phyloP scores from a whole-genome alignment of 2,329 filamentous ascomycete genomes.

The Fusarium sp. region DNA sequence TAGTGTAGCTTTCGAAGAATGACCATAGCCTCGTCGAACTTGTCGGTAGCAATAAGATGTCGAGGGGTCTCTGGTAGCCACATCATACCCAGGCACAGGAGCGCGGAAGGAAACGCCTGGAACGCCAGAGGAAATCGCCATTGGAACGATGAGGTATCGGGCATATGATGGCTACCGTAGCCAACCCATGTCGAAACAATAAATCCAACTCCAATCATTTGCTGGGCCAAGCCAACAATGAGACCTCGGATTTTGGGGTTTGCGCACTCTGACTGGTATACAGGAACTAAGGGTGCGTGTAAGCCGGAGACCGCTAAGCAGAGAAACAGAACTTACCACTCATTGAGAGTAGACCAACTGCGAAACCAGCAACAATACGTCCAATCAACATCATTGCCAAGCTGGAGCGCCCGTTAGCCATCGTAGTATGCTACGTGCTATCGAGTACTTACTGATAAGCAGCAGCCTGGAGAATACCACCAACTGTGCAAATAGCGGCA shows the following conservation, averaged over 20 bases:
- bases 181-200: slow-evolving; percentile 60
- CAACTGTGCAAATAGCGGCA: slow-evolving; percentile 62
- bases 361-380: slow-evolving; percentile 42
- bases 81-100: slow-evolving; percentile 39
- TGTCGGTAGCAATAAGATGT: slow-evolving; percentile 50
- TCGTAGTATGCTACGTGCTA: slow-evolving; percentile 56
- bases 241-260: slow-evolving; percentile 46
- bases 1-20: slow-evolving; percentile 61
- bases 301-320: slow-evolving; percentile 54
- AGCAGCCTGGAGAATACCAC: slow-evolving; percentile 63
- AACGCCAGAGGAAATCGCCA: slow-evolving; percentile 47
- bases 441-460: slow-evolving; percentile 49
- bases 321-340: slow-evolving; percentile 44
- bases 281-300: slow-evolving; percentile 43
- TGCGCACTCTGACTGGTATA: slow-evolving; percentile 44
- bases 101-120: slow-evolving; percentile 37
- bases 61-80: slow-evolving; percentile 45
- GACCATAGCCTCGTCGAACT: slow-evolving; percentile 54
- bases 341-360: slow-evolving; percentile 53
- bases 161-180: slow-evolving; percentile 47
- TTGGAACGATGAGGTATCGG: slow-evolving; percentile 47
- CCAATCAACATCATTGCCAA: slow-evolving; percentile 43
- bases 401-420: slow-evolving; percentile 56
- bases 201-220: slow-evolving; percentile 66
- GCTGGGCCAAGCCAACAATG: slow-evolving; percentile 65